Conservation (phyloP, 2,329 filamentous ascomycete species). For the Paecilomyces sp. region DNA sequence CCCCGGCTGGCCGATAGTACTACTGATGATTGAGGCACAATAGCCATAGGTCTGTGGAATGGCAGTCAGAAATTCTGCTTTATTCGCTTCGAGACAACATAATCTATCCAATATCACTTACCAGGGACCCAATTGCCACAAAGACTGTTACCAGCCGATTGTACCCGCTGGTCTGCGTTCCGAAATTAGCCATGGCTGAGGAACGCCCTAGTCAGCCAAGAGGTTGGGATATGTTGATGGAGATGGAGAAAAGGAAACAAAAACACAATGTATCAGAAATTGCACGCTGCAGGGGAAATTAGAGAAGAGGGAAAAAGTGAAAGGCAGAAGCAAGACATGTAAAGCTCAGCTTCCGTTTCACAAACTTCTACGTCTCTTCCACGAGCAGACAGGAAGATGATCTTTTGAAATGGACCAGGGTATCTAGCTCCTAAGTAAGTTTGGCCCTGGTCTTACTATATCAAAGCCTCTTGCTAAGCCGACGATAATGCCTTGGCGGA, state of each 20-base stretch:
- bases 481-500: neutral
- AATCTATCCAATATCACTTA: slow-evolving; percentile 12
- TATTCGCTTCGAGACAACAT: neutral
- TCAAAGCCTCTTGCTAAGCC: neutral
- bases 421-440: neutral
- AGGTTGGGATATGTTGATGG: neutral
- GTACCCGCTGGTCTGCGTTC: slow-evolving; percentile 30
- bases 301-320: slow-evolving; percentile 2
- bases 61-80: neutral
- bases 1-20: slow-evolving; percentile 47
- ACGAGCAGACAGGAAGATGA: neutral
- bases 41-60: slow-evolving; percentile 44
- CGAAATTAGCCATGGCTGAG: slow-evolving; percentile 19
- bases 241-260: neutral
- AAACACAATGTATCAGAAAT: slow-evolving; percentile 2
- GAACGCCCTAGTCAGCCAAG: neutral
- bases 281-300: neutral
- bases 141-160: slow-evolving; percentile 32
- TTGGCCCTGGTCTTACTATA: neutral
- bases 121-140: slow-evolving; percentile 33
- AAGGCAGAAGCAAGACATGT: neutral
- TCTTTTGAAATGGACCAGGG: neutral
- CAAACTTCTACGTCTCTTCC: neutral
- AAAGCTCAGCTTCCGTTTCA: neutral
- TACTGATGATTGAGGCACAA: slow-evolving; percentile 44